Conservation (phyloP, 1,284 basidiomycete species). For the Ceratorhiza oryzae-sativae region DNA sequence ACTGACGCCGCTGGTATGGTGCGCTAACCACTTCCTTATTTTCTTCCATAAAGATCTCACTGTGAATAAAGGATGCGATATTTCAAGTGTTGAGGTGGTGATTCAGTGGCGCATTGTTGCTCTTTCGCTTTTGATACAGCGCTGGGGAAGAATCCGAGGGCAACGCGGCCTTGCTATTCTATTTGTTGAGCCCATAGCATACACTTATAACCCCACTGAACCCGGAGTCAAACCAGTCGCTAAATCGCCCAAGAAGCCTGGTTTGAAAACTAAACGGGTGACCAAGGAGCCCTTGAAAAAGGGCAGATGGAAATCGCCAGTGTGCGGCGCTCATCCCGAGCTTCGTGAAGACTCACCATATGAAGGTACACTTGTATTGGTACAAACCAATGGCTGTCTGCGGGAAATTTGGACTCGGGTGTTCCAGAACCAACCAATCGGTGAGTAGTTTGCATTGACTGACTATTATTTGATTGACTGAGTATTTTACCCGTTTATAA, state of each 20-base stretch:
- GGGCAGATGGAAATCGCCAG: neutral
- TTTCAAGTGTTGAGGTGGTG: slow-evolving; percentile 51
- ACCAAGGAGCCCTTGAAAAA: slow-evolving; percentile 1
- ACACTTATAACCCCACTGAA: slow-evolving; percentile 4
- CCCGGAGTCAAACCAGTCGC: neutral
- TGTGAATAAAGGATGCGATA: slow-evolving; percentile 50
- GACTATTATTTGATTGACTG: neutral
- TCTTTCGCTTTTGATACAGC: slow-evolving; percentile 49
- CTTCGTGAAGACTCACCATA: neutral
- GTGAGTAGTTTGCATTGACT: neutral
- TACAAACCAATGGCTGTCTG: neutral
- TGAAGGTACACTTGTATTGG: neutral
- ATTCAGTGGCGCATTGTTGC: slow-evolving; percentile 50
- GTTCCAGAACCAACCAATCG: neutral
- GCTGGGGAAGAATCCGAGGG: slow-evolving; percentile 40
- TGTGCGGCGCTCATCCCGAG: neutral
- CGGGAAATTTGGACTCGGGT: slow-evolving; percentile 15
- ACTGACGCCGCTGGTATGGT: slow-evolving; percentile 54
- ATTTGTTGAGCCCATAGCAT: slow-evolving; percentile 3
- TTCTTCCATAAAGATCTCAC: neutral
- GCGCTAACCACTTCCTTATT: slow-evolving; percentile 30
- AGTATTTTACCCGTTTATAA: neutral
- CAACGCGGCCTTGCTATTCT: slow-evolving; percentile 4
- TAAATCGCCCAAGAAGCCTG: neutral
- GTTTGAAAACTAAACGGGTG: neutral